phyloP scores from a whole-genome alignment of 2,329 filamentous ascomycete genomes.

The Aplosporella prunicola region DNA sequence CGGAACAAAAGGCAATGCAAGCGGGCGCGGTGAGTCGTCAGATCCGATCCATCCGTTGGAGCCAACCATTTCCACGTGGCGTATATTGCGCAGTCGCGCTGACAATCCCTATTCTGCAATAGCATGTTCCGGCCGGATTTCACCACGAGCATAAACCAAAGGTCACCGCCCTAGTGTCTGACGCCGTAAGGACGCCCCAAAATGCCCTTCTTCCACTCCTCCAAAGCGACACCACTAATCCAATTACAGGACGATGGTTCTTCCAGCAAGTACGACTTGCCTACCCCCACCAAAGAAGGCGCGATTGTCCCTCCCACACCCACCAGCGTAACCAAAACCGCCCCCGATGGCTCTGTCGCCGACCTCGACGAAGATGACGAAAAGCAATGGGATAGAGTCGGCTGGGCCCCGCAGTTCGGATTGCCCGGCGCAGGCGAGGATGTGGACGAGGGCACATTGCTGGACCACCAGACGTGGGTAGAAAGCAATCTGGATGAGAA shows the following conservation, averaged over 20 bases:
- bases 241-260: constrained; percentile 52
- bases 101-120: constrained; percentile 10
- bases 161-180: constrained; percentile 64
- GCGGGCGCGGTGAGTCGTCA: constrained; percentile 60
- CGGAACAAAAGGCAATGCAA: constrained; percentile 76
- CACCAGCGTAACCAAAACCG: constrained; percentile 37
- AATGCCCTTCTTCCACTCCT: constrained; percentile 6
- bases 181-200: constrained; percentile 44
- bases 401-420: constrained; percentile 84
- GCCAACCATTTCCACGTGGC: no score
- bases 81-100: constrained; percentile 11
- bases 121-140: constrained; percentile 57
- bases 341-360: constrained; percentile 40
- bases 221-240: constrained; percentile 7
- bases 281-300: constrained; percentile 61
- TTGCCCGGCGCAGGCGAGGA: constrained; percentile 40
- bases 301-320: constrained; percentile 47
- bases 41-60: constrained; percentile 3
- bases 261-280: constrained; percentile 64
- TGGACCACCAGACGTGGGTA: constrained; percentile 81
- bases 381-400: constrained; percentile 50
- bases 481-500: constrained; percentile 79
- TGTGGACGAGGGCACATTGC: constrained; percentile 51
- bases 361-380: constrained; percentile 46
- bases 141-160: constrained; percentile 53